Conservation (phyloP, 2,329 filamentous ascomycete species). For the Blastomyces parvus region DNA sequence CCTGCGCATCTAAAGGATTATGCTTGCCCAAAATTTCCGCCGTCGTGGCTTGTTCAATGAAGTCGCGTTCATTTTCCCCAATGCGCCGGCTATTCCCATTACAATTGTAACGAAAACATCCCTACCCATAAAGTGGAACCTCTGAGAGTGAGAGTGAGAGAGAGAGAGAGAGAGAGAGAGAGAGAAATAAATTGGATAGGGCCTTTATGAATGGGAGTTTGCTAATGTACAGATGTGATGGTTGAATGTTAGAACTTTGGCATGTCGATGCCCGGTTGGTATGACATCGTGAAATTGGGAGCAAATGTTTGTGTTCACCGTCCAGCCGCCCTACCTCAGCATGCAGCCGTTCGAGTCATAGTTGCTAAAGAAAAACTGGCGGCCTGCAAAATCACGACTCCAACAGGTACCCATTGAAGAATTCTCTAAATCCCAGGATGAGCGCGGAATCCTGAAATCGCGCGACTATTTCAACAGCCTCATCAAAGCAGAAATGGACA, state of each 20-base stretch:
- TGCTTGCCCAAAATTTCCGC: conserved; percentile 79
- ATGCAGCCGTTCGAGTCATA: neutral
- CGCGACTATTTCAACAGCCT: conserved; percentile 68
- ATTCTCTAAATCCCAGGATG: conserved; percentile 38
- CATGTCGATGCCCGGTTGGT: conserved; percentile 66
- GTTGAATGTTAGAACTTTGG: conserved; percentile 53
- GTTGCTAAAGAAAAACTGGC: neutral
- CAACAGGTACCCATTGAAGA: conserved; percentile 24
- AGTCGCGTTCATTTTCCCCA: conserved; percentile 88
- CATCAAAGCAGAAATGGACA: conserved; percentile 68
- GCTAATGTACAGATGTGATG: conserved; percentile 8
- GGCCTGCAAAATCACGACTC: neutral
- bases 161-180: neutral
- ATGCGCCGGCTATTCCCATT: conserved; percentile 78
- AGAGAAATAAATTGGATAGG: neutral
- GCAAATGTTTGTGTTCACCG: conserved; percentile 29
- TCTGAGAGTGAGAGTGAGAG: too few relatives aligned
- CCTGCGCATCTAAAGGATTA: conserved; percentile 44
- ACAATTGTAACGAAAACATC: conserved; percentile 53
- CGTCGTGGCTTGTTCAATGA: conserved; percentile 70
- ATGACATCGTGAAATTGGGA: conserved; percentile 40
- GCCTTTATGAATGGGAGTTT: neutral
- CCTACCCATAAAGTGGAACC: neutral
- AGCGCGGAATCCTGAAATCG: conserved; percentile 62
- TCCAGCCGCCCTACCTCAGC: neutral